Evolutionary conservation across 2,329 filamentous ascomycete genomes (phyloP).

Genomic region (Exutisphaerella laricina): DNA sequence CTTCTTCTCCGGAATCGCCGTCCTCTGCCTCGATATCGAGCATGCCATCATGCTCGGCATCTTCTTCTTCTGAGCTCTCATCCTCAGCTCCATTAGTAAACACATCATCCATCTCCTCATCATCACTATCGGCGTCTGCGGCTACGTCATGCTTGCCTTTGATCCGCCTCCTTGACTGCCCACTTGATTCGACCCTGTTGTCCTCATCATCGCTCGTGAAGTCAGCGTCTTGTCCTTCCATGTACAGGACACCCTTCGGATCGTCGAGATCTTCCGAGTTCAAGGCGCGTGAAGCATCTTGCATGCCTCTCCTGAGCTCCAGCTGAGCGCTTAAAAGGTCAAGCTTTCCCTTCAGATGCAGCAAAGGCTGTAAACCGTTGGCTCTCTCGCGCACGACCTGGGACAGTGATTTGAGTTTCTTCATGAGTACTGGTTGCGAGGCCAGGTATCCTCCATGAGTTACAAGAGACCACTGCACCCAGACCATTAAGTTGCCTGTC

Average conservation of each 20-base stretch:
- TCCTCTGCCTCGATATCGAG: slow-evolving; percentile 4
- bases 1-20: slow-evolving; percentile 2
- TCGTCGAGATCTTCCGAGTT: slow-evolving; percentile 57
- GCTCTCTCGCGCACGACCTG: slow-evolving; percentile 84
- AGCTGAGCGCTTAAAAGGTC: slow-evolving; percentile 92
- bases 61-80: slow-evolving; percentile 1
- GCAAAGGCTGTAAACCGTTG: slow-evolving; percentile 70
- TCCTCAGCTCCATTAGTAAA: not conserved
- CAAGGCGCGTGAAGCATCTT: slow-evolving; percentile 43
- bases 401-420: slow-evolving; percentile 71
- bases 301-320: slow-evolving; percentile 66
- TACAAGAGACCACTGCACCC: slow-evolving; percentile 93
- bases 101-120: not conserved
- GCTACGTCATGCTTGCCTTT: not conserved
- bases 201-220: slow-evolving; percentile 51
- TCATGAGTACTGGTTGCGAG: slow-evolving; percentile 75
- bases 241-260: slow-evolving; percentile 73
- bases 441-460: slow-evolving; percentile 88
- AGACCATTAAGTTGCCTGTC: slow-evolving; percentile 83
- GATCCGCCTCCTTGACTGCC: not conserved
- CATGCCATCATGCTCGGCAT: not conserved
- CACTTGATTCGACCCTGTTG: not conserved
- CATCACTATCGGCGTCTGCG: not conserved
- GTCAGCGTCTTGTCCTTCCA: slow-evolving; percentile 70
- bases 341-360: slow-evolving; percentile 89